A percentile compares a stretch with the other conserved stretches of the same genome.
Evolutionary conservation across 768 basidiomycete genomes (phyloP).

Genomic region (Leccinum arenicola): DNA sequence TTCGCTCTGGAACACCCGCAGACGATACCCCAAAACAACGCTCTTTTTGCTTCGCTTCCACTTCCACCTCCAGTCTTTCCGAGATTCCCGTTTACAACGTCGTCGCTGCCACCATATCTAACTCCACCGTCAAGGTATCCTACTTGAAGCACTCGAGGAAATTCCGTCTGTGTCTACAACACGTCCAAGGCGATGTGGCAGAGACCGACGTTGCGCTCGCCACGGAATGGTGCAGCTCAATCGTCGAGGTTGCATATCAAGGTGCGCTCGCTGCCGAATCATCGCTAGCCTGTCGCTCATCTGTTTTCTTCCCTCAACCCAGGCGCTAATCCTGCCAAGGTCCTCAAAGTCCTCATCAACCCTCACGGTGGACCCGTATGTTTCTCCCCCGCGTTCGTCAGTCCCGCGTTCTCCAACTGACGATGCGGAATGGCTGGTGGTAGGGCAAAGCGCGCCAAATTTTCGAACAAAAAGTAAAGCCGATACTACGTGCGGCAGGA

Average conservation of each 20-base stretch:
- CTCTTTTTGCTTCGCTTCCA: conserved; percentile 12
- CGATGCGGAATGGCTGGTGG: not conserved
- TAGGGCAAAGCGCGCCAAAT: conserved; percentile 61
- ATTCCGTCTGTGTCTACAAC: conserved; percentile 34
- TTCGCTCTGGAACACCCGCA: conserved; percentile 21
- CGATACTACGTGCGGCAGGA: conserved; percentile 65
- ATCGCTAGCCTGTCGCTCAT: not conserved
- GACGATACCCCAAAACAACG: conserved; percentile 1
- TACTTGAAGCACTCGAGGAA: conserved; percentile 49
- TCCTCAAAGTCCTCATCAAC: conserved; percentile 72
- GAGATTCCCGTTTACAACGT: conserved; percentile 49
- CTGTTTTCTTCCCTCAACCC: not conserved
- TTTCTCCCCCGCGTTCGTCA: conserved; percentile 4
- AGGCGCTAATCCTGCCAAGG: conserved; percentile 55
- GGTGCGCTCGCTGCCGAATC: conserved; percentile 33
- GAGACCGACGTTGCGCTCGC: conserved; percentile 35
- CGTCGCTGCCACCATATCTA: conserved; percentile 45
- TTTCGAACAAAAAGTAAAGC: conserved; percentile 60
- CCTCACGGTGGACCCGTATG: conserved; percentile 76
- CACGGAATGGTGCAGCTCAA: conserved; percentile 49
- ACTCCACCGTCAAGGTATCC: conserved; percentile 43
- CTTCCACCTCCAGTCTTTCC: conserved; percentile 4
- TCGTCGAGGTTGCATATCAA: conserved; percentile 61
- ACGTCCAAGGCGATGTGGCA: conserved; percentile 42
- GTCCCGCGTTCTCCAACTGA: not conserved